Evolutionary conservation across 2,329 filamentous ascomycete genomes (phyloP).

Genomic region (Epichloe gansuensis): DNA sequence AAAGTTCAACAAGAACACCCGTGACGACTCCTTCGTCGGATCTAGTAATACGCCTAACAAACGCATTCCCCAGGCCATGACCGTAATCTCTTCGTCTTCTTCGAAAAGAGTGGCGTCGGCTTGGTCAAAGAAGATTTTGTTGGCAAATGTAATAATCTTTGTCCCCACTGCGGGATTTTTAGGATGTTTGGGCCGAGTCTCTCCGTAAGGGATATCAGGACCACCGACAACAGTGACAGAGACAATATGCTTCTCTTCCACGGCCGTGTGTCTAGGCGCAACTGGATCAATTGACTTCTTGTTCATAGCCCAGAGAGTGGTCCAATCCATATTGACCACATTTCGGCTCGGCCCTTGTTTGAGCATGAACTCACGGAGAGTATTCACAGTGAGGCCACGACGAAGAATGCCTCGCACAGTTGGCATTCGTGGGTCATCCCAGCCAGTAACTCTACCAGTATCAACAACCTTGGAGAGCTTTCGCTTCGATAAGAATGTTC

Average conservation of each 20-base stretch:
- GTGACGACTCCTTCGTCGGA: not conserved
- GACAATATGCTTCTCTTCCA: constrained; percentile 21
- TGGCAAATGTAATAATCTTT: not conserved
- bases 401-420: constrained; percentile 62
- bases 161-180: not conserved
- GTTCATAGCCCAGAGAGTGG: constrained; percentile 52
- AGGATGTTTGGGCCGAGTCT: not conserved
- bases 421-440: constrained; percentile 72
- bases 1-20: not conserved
- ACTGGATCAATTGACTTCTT: constrained; percentile 66
- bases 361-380: constrained; percentile 62
- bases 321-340: constrained; percentile 67
- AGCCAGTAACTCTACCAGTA: constrained; percentile 62
- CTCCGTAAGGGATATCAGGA: not conserved
- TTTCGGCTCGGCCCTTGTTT: constrained; percentile 68
- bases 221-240: not conserved
- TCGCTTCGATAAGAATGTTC: constrained; percentile 71
- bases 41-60: not conserved
- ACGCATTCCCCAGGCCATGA: constrained; percentile 1
- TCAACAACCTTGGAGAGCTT: constrained; percentile 77
- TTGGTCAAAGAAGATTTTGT: not conserved
- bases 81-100: not conserved
- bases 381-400: constrained; percentile 62
- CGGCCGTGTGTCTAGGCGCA: constrained; percentile 56
- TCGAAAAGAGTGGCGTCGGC: not conserved